phyloP scores from a whole-genome alignment of 1,284 basidiomycete genomes.

The Papiliotrema laurentii region DNA sequence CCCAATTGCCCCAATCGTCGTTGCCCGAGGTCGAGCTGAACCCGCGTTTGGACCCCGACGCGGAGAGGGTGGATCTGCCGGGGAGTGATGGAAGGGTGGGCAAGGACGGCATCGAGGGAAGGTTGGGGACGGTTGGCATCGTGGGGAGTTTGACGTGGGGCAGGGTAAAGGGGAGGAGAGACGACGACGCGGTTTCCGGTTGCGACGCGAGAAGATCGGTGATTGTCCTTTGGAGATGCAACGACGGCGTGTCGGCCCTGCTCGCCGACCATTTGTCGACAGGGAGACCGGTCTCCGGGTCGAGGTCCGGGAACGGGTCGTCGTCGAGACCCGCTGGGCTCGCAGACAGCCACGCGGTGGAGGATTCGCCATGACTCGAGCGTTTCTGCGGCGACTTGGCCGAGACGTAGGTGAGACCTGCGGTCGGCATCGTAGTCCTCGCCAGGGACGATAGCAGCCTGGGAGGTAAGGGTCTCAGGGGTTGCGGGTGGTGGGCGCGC shows the following conservation, averaged over 20 bases:
- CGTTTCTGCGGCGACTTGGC: constrained; percentile 1
- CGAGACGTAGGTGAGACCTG: constrained; percentile 28
- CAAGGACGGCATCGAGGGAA: not conserved
- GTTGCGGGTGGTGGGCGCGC: constrained; percentile 23
- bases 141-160: not conserved
- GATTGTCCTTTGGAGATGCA: constrained; percentile 43
- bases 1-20: constrained; percentile 31
- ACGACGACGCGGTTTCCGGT: not conserved
- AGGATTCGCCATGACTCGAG: constrained; percentile 14
- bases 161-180: not conserved
- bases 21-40: constrained; percentile 19
- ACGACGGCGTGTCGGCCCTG: constrained; percentile 17
- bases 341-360: constrained; percentile 18
- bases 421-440: constrained; percentile 30
- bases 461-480: constrained; percentile 18
- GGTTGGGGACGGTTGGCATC: constrained; percentile 12
- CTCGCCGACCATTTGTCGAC: constrained; percentile 5
- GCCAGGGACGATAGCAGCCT: constrained; percentile 35
- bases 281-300: constrained; percentile 39
- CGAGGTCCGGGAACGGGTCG: constrained; percentile 39
- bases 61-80: not conserved
- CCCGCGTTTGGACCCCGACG: constrained; percentile 8
- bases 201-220: constrained; percentile 25
- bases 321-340: constrained; percentile 11
- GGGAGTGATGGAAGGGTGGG: constrained; percentile 8